Evolutionary conservation across 2,329 filamentous ascomycete species (phyloP).

Genomic region (Fusarium tjaetaba): DNA sequence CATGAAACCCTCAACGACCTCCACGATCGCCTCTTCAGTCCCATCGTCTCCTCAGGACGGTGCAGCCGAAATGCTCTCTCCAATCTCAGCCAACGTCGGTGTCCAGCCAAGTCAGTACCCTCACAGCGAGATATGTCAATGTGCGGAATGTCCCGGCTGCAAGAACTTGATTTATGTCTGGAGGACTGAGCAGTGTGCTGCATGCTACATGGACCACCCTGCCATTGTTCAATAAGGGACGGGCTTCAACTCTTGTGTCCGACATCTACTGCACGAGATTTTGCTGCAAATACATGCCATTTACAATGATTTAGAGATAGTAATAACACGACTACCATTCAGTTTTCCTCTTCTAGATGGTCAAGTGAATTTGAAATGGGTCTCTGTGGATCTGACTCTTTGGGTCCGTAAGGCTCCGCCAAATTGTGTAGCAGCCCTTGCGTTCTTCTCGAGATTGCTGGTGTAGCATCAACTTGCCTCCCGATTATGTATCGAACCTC

Average conservation of each 20-base stretch:
- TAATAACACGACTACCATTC: no score
- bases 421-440: no score
- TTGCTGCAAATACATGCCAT: fast-evolving
- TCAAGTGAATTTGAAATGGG: background rate
- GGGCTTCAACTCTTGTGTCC: fast-evolving
- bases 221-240: background rate
- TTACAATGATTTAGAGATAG: background rate
- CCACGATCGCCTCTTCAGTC: no score
- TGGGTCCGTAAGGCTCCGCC: fast-evolving
- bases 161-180: background rate
- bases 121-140: background rate
- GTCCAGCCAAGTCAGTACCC: background rate
- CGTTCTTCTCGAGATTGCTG: no score
- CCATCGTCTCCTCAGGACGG: no score
- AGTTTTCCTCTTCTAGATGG: fast-evolving
- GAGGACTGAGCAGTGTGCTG: background rate
- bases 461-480: no score
- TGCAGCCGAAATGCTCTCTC: background rate
- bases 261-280: no score
- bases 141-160: background rate
- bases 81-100: background rate
- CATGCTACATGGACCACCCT: background rate
- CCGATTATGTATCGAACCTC: no score
- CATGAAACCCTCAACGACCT: background rate
- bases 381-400: background rate